Conservation (phyloP, 257 asterid species). For the Craterostigma plantagineum region DNA sequence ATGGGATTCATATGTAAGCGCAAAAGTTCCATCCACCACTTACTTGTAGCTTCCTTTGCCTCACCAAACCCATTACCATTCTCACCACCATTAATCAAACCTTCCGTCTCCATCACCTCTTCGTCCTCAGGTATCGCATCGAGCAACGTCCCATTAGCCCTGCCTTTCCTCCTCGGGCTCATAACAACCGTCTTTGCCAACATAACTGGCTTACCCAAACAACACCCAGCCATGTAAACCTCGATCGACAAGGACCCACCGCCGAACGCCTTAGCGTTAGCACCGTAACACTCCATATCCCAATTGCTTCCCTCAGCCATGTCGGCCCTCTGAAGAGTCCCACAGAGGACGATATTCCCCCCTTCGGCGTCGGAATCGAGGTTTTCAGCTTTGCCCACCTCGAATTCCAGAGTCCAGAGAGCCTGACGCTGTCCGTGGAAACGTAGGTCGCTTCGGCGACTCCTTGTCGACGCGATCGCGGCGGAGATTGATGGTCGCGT, state of each 20-base stretch:
- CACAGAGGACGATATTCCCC: conserved; percentile 35
- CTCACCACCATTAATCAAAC: conserved; percentile 4
- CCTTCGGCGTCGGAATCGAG: conserved; percentile 6
- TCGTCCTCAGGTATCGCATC: conserved; percentile 73
- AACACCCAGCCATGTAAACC: conserved; percentile 70
- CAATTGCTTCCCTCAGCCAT: conserved; percentile 25
- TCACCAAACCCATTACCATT: conserved; percentile 16
- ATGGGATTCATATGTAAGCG: too few relatives aligned
- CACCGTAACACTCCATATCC: conserved; percentile 50
- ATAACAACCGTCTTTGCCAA: conserved; percentile 36
- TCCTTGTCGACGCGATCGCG: conserved; percentile 60
- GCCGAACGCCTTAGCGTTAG: conserved; percentile 21
- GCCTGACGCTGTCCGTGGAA: conserved; percentile 40
- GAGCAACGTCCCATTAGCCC: conserved; percentile 29
- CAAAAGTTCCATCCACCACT: background rate
- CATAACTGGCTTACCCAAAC: conserved; percentile 51
- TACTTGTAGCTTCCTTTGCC: conserved; percentile 38
- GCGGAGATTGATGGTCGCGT: conserved; percentile 33
- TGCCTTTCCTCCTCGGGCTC: conserved; percentile 44
- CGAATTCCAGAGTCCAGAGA: conserved; percentile 56
- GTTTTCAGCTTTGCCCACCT: conserved; percentile 35
- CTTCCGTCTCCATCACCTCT: conserved; percentile 35
- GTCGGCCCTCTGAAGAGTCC: conserved; percentile 36
- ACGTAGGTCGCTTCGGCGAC: conserved; percentile 52
- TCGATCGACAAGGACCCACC: conserved; percentile 38